Conservation (phyloP, 805 yeast genomes). For the Torulaspora microellipsoides region DNA sequence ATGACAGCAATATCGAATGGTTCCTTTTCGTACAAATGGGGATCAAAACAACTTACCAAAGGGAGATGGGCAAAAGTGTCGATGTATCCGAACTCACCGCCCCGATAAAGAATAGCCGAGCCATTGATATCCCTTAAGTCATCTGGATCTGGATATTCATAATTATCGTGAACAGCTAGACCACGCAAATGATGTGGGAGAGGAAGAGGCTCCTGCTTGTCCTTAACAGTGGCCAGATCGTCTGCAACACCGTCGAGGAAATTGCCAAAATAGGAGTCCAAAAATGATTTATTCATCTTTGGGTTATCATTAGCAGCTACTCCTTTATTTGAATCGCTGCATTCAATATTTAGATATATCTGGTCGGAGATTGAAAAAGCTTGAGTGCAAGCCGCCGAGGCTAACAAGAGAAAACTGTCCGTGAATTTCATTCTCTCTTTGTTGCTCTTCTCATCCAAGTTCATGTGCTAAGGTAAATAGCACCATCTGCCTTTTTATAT, state of each 20-base stretch:
- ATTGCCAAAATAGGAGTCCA: constrained; percentile 36
- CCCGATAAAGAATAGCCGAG: constrained; percentile 37
- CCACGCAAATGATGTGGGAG: constrained; percentile 31
- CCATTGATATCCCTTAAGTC: constrained; percentile 40
- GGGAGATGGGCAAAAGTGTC: constrained; percentile 51
- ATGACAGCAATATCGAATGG: constrained; percentile 45
- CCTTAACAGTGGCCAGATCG: constrained; percentile 21
- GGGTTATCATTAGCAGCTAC: not conserved
- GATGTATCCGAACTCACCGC: constrained; percentile 49
- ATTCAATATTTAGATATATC: constrained; percentile 4
- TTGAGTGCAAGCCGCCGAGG: constrained; percentile 3
- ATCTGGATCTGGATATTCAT: constrained; percentile 36
- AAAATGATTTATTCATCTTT: constrained; percentile 25
- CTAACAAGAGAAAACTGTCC: not conserved
- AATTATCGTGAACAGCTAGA: constrained; percentile 32
- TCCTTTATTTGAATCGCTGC: constrained; percentile 1
- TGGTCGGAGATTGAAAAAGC: constrained; percentile 5
- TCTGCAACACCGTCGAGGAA: constrained; percentile 32
- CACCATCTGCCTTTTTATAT: not conserved
- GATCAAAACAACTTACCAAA: constrained; percentile 45
- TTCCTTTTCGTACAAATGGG: constrained; percentile 35
- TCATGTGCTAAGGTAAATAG: not conserved
- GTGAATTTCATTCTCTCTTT: constrained; percentile 1
- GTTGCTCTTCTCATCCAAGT: not conserved
- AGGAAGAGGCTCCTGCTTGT: constrained; percentile 30